A percentile compares a stretch with the other conserved stretches of the same genome.
Conservation (phyloP, 495 filamentous ascomycete genomes). For the Podospora anserina region DNA sequence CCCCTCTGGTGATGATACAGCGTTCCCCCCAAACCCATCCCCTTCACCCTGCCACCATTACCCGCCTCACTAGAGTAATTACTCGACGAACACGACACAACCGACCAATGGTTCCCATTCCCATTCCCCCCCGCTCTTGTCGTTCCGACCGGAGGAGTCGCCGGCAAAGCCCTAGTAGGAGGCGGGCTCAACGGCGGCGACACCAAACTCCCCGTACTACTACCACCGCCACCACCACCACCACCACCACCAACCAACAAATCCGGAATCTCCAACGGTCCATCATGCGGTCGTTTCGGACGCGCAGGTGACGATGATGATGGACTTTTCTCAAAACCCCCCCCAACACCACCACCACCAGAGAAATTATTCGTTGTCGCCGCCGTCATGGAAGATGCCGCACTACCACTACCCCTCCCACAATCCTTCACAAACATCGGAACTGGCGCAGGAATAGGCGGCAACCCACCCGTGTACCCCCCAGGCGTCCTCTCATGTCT, state of each 20-base stretch:
- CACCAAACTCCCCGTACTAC: not conserved
- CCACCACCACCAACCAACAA: slow-evolving; percentile 26
- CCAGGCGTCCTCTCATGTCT: slow-evolving; percentile 30
- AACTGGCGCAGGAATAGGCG: not conserved
- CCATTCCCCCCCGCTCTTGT: not conserved
- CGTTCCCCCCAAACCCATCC: not conserved
- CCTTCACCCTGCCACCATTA: not conserved
- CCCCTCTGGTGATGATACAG: not conserved
- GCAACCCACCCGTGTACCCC: slow-evolving; percentile 7
- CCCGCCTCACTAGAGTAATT: not conserved
- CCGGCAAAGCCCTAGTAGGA: slow-evolving; percentile 16
- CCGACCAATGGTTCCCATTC: not conserved
- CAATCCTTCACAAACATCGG: not conserved
- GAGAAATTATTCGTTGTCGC: slow-evolving; percentile 1
- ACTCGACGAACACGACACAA: not conserved
- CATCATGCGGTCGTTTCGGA: slow-evolving; percentile 34
- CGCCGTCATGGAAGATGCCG: not conserved
- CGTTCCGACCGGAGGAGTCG: not conserved
- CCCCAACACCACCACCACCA: no score
- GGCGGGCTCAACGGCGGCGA: slow-evolving; percentile 25
- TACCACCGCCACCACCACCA: slow-evolving; percentile 28
- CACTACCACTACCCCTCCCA: not conserved
- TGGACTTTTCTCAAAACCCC: not conserved
- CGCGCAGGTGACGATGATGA: slow-evolving; percentile 26
- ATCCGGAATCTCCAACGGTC: slow-evolving; percentile 32